Evolutionary conservation across 805 yeast species (phyloP).

Genomic region (Peterozyma xylosa): DNA sequence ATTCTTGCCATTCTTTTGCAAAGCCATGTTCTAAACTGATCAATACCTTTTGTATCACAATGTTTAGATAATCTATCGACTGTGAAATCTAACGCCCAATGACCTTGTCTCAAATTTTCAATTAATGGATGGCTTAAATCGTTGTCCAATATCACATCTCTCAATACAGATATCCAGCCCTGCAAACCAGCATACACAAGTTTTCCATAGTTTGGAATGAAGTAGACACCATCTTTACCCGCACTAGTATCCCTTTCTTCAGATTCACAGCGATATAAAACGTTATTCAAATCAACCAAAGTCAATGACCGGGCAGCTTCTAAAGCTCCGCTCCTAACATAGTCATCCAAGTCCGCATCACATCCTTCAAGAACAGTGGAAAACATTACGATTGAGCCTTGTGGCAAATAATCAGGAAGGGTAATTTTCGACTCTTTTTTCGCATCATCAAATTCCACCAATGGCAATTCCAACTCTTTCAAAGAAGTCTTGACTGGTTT

Average conservation of each 20-base stretch:
- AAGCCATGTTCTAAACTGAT: conserved; percentile 64
- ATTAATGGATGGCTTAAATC: conserved; percentile 81
- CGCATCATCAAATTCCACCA: conserved; percentile 32
- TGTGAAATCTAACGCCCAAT: conserved; percentile 84
- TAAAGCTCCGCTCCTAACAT: conserved; percentile 66
- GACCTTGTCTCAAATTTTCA: conserved; percentile 71
- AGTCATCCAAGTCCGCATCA: conserved; percentile 56
- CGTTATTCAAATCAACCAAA: conserved; percentile 64
- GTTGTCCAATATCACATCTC: conserved; percentile 54
- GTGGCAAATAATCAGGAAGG: conserved; percentile 64
- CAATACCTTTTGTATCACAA: conserved; percentile 35
- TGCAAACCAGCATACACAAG: conserved; percentile 85
- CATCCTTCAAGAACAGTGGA: conserved; percentile 64
- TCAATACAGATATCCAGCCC: conserved; percentile 79
- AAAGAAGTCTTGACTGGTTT: conserved; percentile 64
- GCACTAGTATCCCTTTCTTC: conserved; percentile 81
- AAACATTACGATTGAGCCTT: conserved; percentile 85
- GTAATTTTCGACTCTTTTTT: conserved; percentile 42
- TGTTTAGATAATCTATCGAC: conserved; percentile 49
- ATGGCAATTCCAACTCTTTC: conserved; percentile 42
- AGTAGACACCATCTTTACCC: conserved; percentile 68
- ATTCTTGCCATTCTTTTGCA: conserved; percentile 54
- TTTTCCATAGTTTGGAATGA: conserved; percentile 65
- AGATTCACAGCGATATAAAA: conserved; percentile 71
- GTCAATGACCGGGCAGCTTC: conserved; percentile 58